A percentile compares a stretch with the other conserved stretches of the same genome.
phyloP scores from a whole-genome alignment of 345 rosid species.

The Eucalyptus microcorys region DNA sequence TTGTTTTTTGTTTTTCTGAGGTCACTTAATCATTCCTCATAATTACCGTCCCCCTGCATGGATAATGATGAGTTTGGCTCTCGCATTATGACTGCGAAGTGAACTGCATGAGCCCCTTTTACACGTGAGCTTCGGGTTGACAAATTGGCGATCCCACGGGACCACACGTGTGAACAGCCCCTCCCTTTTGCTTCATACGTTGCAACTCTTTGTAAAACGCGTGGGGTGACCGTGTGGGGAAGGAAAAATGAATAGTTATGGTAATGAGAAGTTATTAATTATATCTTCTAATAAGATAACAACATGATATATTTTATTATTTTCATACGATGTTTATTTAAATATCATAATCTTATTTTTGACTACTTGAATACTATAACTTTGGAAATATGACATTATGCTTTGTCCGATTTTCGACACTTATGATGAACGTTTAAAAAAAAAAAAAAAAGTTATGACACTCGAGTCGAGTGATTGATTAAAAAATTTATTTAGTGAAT shows the following conservation, averaged over 20 bases:
- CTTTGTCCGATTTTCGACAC: no score
- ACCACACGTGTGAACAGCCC: not conserved
- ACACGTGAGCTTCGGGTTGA: conserved; percentile 1
- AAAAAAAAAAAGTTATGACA: no score
- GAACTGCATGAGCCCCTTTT: not conserved
- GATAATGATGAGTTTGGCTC: conserved; percentile 3
- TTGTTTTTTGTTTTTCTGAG: not conserved
- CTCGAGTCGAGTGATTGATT: not conserved
- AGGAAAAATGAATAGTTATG: not conserved
- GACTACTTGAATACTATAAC: not conserved
- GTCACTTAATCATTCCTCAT: conserved; percentile 8
- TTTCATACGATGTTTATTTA: no score
- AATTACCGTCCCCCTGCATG: conserved; percentile 8
- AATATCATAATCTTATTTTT: not conserved
- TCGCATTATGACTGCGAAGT: not conserved
- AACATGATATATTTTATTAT: not conserved
- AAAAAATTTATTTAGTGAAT: no score
- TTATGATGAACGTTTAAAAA: rapidly evolving
- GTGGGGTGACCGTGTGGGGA: not conserved
- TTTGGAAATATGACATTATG: not conserved
- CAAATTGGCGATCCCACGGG: not conserved
- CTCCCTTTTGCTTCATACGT: not conserved
- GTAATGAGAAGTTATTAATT: not conserved
- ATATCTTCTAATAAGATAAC: not conserved
- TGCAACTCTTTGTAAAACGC: not conserved